Evolutionary conservation across 768 basidiomycete species (phyloP).

Genomic region (Lentinula detonsa): DNA sequence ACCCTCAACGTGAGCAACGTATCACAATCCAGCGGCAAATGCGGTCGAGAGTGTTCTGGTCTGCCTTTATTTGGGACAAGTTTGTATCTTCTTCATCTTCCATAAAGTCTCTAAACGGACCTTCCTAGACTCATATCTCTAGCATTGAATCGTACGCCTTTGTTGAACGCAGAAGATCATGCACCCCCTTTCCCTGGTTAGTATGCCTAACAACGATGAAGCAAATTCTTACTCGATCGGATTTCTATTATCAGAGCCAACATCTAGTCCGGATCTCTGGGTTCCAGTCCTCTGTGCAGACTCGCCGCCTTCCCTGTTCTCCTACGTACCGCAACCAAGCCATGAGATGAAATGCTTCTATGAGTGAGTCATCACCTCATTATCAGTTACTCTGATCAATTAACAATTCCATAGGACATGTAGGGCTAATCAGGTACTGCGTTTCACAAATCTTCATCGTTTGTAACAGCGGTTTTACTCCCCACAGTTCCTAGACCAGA

Average conservation of each 20-base stretch:
- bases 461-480: neutral
- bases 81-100: neutral
- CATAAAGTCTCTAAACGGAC: neutral
- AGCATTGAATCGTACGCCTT: slow-evolving; percentile 3
- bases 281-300: neutral
- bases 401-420: neutral
- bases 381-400: neutral
- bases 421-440: slow-evolving; percentile 2
- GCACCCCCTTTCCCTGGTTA: slow-evolving; percentile 6
- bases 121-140: slow-evolving; percentile 7
- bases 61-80: slow-evolving; percentile 10
- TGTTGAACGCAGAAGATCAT: neutral
- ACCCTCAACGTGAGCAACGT: neutral
- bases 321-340: slow-evolving; percentile 5
- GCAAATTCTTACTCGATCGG: neutral
- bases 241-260: neutral
- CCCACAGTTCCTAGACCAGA: slow-evolving; percentile 4
- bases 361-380: neutral
- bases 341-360: slow-evolving; percentile 6
- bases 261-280: slow-evolving; percentile 1
- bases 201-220: neutral
- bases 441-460: neutral
- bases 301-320: slow-evolving; percentile 6
- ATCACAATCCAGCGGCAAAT: neutral
- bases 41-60: slow-evolving; percentile 7